Conservation (phyloP, 345 rosid species). For the Hibiscus tridactylites region DNA sequence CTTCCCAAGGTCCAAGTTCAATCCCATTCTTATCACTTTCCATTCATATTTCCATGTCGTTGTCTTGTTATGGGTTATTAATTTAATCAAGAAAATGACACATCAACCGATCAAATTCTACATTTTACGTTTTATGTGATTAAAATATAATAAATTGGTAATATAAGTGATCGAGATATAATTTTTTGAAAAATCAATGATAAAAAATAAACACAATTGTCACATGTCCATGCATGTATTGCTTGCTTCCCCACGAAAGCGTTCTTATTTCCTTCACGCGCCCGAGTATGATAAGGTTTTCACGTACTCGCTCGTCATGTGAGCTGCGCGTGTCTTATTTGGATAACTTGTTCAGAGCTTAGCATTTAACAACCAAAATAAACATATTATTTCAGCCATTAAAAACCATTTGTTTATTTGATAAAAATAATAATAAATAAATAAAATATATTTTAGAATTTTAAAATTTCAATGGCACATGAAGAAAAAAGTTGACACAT, state of each 20-base stretch:
- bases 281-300: not conserved
- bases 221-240: not conserved
- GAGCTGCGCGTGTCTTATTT: not conserved
- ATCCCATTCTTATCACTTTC: too few relatives aligned
- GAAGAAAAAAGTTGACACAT: not conserved
- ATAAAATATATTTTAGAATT: not conserved
- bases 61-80: too few relatives aligned
- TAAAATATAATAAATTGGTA: too few relatives aligned
- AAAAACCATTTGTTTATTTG: not conserved
- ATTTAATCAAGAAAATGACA: too few relatives aligned
- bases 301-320: not conserved
- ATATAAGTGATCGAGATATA: too few relatives aligned
- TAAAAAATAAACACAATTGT: not conserved
- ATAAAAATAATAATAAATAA: not conserved
- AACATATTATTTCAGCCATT: not conserved
- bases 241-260: not conserved
- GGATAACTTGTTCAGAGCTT: not conserved
- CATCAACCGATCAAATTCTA: too few relatives aligned
- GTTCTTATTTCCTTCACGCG: not conserved
- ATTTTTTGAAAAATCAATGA: too few relatives aligned
- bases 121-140: too few relatives aligned
- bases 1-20: too few relatives aligned
- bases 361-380: too few relatives aligned
- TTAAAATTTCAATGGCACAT: not conserved
- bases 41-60: too few relatives aligned